These are phyloP conservation scores for Symbiodinium natans DNA, from an alignment of 73 alveolate genomes.

Conservation along the genomic window DNA sequence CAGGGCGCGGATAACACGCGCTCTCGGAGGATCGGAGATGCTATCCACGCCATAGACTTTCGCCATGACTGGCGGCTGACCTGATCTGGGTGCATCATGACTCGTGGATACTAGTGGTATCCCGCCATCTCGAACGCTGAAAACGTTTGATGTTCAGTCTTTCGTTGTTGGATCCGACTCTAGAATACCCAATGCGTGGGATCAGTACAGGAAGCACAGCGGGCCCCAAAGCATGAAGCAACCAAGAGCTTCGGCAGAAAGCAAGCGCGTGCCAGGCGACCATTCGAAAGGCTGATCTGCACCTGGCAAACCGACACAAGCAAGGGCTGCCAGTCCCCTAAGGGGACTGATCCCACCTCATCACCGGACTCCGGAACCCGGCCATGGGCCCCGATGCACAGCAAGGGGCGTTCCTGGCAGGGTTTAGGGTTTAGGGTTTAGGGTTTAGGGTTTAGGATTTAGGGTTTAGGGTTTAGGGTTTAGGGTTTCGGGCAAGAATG, in stretches of 20 bases:
- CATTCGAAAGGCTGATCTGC: background rate
- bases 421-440: no score
- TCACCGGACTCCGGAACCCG: slow-evolving; percentile 53
- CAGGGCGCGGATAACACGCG: slow-evolving; percentile 51
- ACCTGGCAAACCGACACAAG: background rate
- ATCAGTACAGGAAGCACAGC: no score
- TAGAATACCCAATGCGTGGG: no score
- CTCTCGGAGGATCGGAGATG: slow-evolving; percentile 78
- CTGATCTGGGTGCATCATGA: background rate
- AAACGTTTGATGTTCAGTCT: no score
- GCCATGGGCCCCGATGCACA: slow-evolving; percentile 24
- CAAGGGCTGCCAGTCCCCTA: no score
- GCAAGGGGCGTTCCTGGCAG: slow-evolving; percentile 40
- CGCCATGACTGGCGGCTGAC: slow-evolving; percentile 83
- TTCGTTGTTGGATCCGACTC: no score
- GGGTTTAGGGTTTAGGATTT: no score
- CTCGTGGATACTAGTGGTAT: background rate
- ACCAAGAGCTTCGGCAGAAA: no score
- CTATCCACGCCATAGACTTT: slow-evolving; percentile 58
- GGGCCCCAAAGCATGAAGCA: no score
- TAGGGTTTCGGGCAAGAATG: no score
- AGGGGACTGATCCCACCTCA: slow-evolving; percentile 16
- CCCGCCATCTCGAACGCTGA: no score
- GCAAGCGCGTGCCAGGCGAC: background rate
- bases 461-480: no score